Evolutionary conservation across 108 stramenopile genomes (phyloP).

Genomic region (Chaetoceros muelleri): DNA sequence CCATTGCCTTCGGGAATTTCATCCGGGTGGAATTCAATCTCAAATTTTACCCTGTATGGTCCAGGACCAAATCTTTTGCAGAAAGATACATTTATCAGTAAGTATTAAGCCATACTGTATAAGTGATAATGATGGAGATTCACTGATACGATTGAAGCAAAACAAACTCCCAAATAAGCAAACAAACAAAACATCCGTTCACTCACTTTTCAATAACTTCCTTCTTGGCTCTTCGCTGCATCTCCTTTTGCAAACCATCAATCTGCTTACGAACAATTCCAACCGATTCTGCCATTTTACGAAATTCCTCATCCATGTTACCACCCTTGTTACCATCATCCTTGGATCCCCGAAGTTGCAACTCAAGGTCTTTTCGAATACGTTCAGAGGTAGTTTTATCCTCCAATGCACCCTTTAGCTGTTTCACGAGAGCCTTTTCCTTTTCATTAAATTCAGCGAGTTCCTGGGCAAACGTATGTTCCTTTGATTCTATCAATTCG

Average conservation of each 20-base stretch:
- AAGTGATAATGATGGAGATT: slow-evolving; percentile 1
- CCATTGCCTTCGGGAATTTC: slow-evolving; percentile 7
- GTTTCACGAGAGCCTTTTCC: neutral
- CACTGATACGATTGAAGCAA: neutral
- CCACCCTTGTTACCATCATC: neutral
- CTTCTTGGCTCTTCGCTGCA: slow-evolving; percentile 11
- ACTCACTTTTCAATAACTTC: slow-evolving; percentile 20
- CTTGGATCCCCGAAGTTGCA: neutral
- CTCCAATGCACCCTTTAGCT: neutral
- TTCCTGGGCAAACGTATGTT: neutral
- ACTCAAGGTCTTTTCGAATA: neutral
- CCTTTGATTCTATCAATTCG: neutral
- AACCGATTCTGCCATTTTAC: neutral
- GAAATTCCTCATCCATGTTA: neutral
- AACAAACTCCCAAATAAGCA: neutral
- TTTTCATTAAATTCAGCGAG: neutral
- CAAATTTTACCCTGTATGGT: slow-evolving; percentile 57
- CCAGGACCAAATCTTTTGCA: slow-evolving; percentile 43
- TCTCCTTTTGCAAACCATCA: slow-evolving; percentile 13
- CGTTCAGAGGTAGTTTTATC: neutral
- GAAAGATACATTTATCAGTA: neutral
- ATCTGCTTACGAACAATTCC: slow-evolving; percentile 1
- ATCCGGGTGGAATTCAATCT: slow-evolving; percentile 36
- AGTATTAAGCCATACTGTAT: neutral
- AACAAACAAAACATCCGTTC: neutral